A percentile compares a stretch with the other conserved stretches of the same genome.
phyloP scores from a whole-genome alignment of 805 yeast species.

The Teunomyces kruisii region DNA sequence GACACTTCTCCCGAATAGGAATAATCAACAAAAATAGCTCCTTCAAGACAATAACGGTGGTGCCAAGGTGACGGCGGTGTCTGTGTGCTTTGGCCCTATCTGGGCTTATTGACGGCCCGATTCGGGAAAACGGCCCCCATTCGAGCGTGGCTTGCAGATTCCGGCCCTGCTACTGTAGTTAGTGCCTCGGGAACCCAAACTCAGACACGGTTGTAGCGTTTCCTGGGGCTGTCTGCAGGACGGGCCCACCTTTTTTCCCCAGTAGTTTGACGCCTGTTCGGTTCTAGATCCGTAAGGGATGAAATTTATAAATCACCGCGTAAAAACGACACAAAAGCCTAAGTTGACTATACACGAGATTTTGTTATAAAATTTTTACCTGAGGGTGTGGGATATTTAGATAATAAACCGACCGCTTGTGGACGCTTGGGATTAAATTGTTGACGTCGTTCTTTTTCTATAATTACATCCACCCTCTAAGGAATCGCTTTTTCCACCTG shows the following conservation, averaged over 20 bases:
- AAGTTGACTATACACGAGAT: slow-evolving; percentile 5
- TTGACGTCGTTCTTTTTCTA: too few relatives aligned
- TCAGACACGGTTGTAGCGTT: not conserved
- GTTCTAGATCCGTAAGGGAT: slow-evolving; percentile 4
- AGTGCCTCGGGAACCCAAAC: not conserved
- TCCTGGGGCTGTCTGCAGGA: too few relatives aligned
- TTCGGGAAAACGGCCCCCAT: too few relatives aligned
- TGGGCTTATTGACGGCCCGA: too few relatives aligned
- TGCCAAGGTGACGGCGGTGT: too few relatives aligned
- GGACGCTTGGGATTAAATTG: not conserved
- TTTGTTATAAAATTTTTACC: not conserved
- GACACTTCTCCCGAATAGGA: not conserved
- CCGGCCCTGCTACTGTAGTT: too few relatives aligned
- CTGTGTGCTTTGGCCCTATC: too few relatives aligned
- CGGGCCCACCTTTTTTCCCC: not conserved
- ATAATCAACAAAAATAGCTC: not conserved
- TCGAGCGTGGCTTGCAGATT: too few relatives aligned
- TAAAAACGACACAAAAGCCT: not conserved
- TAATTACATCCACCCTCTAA: too few relatives aligned
- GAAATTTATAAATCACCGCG: not conserved
- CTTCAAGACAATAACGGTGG: not conserved
- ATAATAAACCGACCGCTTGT: not conserved
- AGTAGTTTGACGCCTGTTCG: too few relatives aligned
- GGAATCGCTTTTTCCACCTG: too few relatives aligned
- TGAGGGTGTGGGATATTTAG: not conserved